Conservation (phyloP, 768 basidiomycete species). For the Gymnopilus dilepis region DNA sequence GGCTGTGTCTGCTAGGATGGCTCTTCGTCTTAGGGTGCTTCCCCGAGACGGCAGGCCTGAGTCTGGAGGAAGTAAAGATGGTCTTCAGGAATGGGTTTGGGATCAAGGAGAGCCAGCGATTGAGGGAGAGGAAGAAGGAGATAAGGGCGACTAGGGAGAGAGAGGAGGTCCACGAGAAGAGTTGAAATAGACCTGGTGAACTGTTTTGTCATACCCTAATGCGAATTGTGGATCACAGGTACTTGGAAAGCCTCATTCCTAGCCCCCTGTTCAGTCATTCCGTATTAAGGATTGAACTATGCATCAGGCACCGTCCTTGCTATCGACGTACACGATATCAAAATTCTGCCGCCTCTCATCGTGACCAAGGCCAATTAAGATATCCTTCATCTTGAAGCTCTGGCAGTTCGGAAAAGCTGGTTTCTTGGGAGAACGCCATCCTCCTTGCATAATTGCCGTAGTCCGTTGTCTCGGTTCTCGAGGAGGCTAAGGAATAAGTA, state of each 20-base stretch:
- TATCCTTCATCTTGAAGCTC: no score
- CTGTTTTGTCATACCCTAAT: no score
- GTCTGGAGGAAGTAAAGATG: conserved; percentile 68
- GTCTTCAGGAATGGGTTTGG: conserved; percentile 72
- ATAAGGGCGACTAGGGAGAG: conserved; percentile 39
- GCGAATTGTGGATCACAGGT: no score
- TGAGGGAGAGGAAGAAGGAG: conserved; percentile 52
- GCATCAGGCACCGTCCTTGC: no score
- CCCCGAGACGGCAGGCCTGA: conserved; percentile 81
- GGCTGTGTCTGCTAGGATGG: conserved; percentile 71
- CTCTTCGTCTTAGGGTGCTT: conserved; percentile 73
- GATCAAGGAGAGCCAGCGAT: conserved; percentile 56
- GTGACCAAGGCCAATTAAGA: no score
- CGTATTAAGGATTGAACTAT: no score
- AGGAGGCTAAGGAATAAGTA: background rate
- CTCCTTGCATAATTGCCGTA: background rate
- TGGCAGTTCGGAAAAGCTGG: no score
- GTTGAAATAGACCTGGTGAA: background rate
- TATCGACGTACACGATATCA: no score
- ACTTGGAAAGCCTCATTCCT: no score
- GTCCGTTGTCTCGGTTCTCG: background rate
- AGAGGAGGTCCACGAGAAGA: background rate
- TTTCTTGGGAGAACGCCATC: background rate
- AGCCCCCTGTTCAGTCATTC: no score
- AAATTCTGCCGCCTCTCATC: no score